A percentile compares a stretch with the other conserved stretches of the same genome.
Evolutionary conservation across 2,329 filamentous ascomycete species (phyloP).

Genomic region (Fonsecaea monophora): DNA sequence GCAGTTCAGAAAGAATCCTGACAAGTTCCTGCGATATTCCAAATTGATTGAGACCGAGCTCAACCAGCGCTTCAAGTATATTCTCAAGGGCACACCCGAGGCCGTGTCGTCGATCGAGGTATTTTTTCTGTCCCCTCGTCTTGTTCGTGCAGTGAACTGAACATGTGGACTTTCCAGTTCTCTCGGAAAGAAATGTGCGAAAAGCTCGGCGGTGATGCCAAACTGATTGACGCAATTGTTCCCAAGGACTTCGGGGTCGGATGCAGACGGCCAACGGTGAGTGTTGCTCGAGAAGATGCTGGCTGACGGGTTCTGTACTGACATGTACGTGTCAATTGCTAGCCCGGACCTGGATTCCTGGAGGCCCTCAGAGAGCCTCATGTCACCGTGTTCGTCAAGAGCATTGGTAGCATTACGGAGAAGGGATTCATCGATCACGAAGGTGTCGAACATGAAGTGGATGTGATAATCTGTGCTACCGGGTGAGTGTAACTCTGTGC

Average conservation of each 20-base stretch:
- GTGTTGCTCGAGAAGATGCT: background rate
- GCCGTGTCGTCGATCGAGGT: constrained; percentile 1
- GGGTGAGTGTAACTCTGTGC: background rate
- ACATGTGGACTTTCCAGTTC: constrained; percentile 11
- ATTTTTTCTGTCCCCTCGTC: background rate
- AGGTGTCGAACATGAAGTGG: background rate
- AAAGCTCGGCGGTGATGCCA: constrained; percentile 27
- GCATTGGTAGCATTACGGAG: constrained; percentile 41
- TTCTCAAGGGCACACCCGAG: constrained; percentile 9
- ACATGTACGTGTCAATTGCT: background rate
- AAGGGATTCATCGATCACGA: background rate
- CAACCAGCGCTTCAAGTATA: constrained; percentile 16
- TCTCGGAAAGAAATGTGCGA: background rate
- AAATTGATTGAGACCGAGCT: constrained; percentile 42
- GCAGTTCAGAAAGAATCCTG: constrained; percentile 41
- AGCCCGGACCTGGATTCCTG: constrained; percentile 36
- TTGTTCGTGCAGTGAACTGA: background rate
- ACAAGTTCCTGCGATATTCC: constrained; percentile 43
- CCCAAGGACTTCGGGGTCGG: constrained; percentile 43
- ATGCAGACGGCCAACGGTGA: constrained; percentile 55
- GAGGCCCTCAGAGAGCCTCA: constrained; percentile 50
- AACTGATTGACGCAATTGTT: constrained; percentile 10
- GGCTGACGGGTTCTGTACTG: background rate
- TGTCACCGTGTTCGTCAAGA: constrained; percentile 51
- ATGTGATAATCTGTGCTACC: background rate